Base-by-base conservation (phyloP, 2,329 filamentous ascomycete genomes). In the Colletotrichum sp. region DNA sequence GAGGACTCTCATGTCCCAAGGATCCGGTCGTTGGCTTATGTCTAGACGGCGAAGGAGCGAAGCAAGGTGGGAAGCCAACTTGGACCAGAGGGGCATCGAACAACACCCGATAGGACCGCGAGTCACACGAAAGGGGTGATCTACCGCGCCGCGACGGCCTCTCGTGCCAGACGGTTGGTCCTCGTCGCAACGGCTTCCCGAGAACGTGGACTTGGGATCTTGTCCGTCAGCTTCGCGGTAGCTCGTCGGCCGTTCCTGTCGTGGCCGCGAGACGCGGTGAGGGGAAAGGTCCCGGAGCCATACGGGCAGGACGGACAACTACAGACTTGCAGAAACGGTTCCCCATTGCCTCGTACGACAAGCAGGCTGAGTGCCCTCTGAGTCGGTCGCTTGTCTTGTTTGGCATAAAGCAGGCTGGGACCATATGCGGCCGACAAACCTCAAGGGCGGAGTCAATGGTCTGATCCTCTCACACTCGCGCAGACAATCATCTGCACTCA, bases 161-260 rank as follows among this genome's bases (percentile, higher is more conserved):
- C 57, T 73, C 44, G 63, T 44, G 24, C 60, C 34, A 65, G 44
- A 18, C 30, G 24, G 26, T n/a, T 32, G 49, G 26, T 34, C 16
- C 30, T 52, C 65, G 24, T 60, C 36, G 49, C 34, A 36, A 71
- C 73, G 36, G 62, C 60, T 71, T 76, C 57, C 77, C 77, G 64
- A 69, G 72, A 77, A 78, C 72, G 59, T 63, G 77, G 72, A 66
- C 72, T 77, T 76, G 77, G 77, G 59, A 77, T 72, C 62, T 59
- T 67, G n/a, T 32, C 30, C 32, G 26, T 24, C 52, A 71, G 24
- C 32, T 64, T 67, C 16, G 26, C 49, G 15, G 52, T 28, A 34
- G 55, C 63, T 18, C 28, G 44, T 21, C 34, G 34, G 59, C 55
- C 39, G n/a, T 26, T 15, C 44, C 44, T 52, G 44, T 52, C 15